Conservation (phyloP, 345 rosid species). For the Acer negundo region DNA sequence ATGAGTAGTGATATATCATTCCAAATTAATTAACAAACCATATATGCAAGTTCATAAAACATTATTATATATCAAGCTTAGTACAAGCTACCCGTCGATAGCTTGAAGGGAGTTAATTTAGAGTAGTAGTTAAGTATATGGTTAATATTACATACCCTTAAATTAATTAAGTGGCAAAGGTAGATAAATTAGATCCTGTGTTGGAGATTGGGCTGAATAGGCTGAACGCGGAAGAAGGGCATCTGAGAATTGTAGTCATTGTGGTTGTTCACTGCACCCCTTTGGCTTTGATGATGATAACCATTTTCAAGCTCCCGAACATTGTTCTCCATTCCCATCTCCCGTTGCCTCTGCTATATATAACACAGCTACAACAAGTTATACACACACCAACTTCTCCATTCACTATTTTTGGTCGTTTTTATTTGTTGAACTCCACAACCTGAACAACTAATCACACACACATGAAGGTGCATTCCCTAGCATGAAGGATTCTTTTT, state of each 20-base stretch:
- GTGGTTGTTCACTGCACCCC: not conserved
- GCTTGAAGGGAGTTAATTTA: no score
- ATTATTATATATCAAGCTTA: no score
- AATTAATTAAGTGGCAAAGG: no score
- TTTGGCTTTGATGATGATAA: constrained; percentile 21
- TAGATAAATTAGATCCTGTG: constrained; percentile 41
- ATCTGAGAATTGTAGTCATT: constrained; percentile 39
- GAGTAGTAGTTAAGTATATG: no score
- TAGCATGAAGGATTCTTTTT: not conserved
- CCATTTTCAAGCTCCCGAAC: constrained; percentile 43
- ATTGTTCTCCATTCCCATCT: constrained; percentile 49
- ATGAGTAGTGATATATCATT: no score
- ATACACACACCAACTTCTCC: not conserved
- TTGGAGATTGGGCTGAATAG: constrained; percentile 61
- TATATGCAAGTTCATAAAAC: no score
- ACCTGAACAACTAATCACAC: no score
- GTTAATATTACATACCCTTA: no score
- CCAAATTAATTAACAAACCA: no score
- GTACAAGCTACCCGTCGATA: no score
- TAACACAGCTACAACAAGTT: not conserved
- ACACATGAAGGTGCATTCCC: not conserved
- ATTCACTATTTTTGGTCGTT: not conserved
- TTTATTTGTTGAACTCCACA: not conserved
- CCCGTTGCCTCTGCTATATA: constrained; percentile 47
- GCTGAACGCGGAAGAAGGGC: constrained; percentile 58